Evolutionary conservation across 192 early-diverging fungal species (phyloP).

Genomic region (Haplosporangium gracile): DNA sequence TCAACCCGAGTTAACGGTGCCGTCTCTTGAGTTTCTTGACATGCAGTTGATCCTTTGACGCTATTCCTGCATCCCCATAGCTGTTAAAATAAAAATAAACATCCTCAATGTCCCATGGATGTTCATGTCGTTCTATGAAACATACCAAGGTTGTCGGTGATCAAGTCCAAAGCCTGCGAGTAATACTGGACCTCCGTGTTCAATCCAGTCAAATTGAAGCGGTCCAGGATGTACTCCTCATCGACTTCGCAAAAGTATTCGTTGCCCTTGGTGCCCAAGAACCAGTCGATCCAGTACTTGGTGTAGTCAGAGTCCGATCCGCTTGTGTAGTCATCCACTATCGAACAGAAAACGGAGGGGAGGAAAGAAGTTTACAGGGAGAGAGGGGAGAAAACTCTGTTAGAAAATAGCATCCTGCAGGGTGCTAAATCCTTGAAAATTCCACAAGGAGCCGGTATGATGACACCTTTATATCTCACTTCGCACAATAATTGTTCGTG

Average conservation of each 20-base stretch:
- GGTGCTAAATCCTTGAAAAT: neutral
- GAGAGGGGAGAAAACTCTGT: neutral
- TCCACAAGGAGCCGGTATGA: neutral
- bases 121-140: neutral
- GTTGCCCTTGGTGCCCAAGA: slow-evolving; percentile 90
- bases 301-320: slow-evolving; percentile 73
- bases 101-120: neutral
- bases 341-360: neutral
- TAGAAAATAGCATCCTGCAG: neutral
- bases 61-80: neutral
- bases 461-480: neutral
- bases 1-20: neutral
- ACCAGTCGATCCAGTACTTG: slow-evolving; percentile 97
- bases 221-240: slow-evolving; percentile 95
- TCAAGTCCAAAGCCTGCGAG: slow-evolving; percentile 89
- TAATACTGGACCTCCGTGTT: slow-evolving; percentile 93
- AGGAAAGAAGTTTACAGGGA: neutral
- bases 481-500: neutral
- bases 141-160: slow-evolving; percentile 87
- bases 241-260: slow-evolving; percentile 99
- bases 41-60: neutral
- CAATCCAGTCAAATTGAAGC: slow-evolving; percentile 97
- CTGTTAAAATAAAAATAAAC: neutral
- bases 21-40: neutral
- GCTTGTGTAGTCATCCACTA: slow-evolving; percentile 71